A percentile compares a stretch with the other conserved stretches of the same genome.
phyloP scores from a whole-genome alignment of 2,329 filamentous ascomycete genomes.

The Lasiodiplodia citricola region DNA sequence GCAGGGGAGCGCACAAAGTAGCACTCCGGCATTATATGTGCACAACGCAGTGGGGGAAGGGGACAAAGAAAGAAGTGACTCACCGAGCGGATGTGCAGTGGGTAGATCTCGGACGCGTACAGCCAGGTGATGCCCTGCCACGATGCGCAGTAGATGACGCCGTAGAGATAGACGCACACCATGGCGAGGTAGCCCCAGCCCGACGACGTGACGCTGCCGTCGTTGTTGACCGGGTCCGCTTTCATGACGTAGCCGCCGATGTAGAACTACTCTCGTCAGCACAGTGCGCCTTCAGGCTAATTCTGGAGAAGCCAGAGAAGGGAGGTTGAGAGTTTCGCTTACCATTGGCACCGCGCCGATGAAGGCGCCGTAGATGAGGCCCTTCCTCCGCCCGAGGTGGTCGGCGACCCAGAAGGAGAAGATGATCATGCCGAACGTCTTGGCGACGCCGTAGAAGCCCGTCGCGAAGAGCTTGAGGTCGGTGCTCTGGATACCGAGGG shows the following conservation, averaged over 20 bases:
- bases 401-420: conserved; percentile 44
- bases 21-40: too few species aligned
- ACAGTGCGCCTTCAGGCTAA: neutral
- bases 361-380: conserved; percentile 55
- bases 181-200: conserved; percentile 60
- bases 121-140: conserved; percentile 52
- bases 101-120: conserved; percentile 57
- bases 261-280: conserved; percentile 42
- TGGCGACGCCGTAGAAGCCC: conserved; percentile 55
- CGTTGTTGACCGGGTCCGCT: conserved; percentile 55
- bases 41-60: too few species aligned
- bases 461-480: conserved; percentile 53
- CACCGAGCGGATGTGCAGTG: conserved; percentile 45
- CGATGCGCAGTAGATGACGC: conserved; percentile 56
- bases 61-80: too few species aligned
- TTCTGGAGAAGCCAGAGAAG: neutral
- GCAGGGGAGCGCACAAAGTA: too few species aligned
- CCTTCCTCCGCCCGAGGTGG: conserved; percentile 46
- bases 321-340: neutral
- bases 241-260: conserved; percentile 61
- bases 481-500: conserved; percentile 52
- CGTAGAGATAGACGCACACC: conserved; percentile 62
- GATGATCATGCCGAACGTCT: neutral
- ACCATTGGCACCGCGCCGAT: conserved; percentile 54
- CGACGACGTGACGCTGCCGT: conserved; percentile 46